Evolutionary conservation across 495 filamentous ascomycete species (phyloP).

Genomic region (Haplographium delicatum): DNA sequence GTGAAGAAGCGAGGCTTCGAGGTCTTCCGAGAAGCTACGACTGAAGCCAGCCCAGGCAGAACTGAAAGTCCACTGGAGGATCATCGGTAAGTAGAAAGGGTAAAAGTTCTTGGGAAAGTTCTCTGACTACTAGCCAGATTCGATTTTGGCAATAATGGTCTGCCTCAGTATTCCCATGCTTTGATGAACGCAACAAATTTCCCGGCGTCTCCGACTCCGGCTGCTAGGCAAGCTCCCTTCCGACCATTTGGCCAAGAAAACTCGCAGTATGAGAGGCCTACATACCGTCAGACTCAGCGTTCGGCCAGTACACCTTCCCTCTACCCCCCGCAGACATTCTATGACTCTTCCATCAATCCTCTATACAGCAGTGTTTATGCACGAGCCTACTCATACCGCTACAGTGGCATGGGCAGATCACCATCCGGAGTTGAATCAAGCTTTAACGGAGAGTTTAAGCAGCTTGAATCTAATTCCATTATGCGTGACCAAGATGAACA

Average conservation of each 20-base stretch:
- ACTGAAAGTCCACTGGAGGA: constrained; percentile 29
- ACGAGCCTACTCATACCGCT: no score
- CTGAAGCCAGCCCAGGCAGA: constrained; percentile 27
- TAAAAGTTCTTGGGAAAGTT: not conserved
- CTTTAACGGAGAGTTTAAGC: constrained; percentile 18
- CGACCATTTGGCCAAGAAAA: constrained; percentile 18
- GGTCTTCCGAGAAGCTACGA: constrained; percentile 31
- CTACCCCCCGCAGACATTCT: constrained; percentile 27
- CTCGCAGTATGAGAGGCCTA: not conserved
- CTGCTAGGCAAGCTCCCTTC: constrained; percentile 5
- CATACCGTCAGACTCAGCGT: constrained; percentile 1
- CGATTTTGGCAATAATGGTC: constrained; percentile 17
- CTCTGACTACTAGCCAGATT: constrained; percentile 9
- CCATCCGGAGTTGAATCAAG: constrained; percentile 3
- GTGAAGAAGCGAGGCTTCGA: constrained; percentile 25
- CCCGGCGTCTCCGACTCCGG: constrained; percentile 16
- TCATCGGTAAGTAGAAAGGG: constrained; percentile 20
- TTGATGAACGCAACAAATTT: not conserved
- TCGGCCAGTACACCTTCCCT: constrained; percentile 14
- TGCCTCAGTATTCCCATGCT: not conserved
- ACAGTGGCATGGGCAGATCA: no score
- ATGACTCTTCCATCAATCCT: constrained; percentile 34
- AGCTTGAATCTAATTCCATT: no score
- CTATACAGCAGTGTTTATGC: constrained; percentile 33
- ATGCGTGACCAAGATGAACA: no score